phyloP scores from a whole-genome alignment of 2,329 filamentous ascomycete genomes.

The Aspergillus viridinutans region DNA sequence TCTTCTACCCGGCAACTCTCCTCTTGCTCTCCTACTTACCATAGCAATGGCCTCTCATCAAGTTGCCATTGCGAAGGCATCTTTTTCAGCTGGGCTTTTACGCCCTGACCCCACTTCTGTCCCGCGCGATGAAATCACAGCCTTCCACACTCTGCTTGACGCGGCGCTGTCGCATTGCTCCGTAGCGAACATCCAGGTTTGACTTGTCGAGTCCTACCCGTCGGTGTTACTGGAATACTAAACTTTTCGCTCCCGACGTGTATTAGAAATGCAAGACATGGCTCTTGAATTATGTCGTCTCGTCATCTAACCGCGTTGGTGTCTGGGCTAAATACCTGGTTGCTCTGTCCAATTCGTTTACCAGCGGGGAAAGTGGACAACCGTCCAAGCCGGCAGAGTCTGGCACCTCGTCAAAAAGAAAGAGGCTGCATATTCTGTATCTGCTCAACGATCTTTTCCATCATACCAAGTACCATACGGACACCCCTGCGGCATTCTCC shows the following conservation, averaged over 20 bases:
- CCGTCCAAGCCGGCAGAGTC: slow-evolving; percentile 17
- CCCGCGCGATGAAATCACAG: slow-evolving; percentile 63
- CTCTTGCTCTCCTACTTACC: not conserved
- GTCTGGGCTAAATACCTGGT: slow-evolving; percentile 72
- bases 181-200: slow-evolving; percentile 83
- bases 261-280: slow-evolving; percentile 81
- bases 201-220: slow-evolving; percentile 39
- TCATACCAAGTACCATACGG: slow-evolving; percentile 56
- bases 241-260: slow-evolving; percentile 22
- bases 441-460: slow-evolving; percentile 74
- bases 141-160: slow-evolving; percentile 64
- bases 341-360: slow-evolving; percentile 61
- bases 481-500: slow-evolving; percentile 39
- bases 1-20: not conserved
- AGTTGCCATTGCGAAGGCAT: slow-evolving; percentile 72
- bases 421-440: slow-evolving; percentile 71
- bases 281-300: slow-evolving; percentile 68
- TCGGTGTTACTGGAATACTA: slow-evolving; percentile 30
- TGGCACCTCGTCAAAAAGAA: slow-evolving; percentile 58
- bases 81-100: slow-evolving; percentile 69
- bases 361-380: slow-evolving; percentile 20
- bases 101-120: slow-evolving; percentile 69
- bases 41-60: slow-evolving; percentile 61
- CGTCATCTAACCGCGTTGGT: slow-evolving; percentile 61
- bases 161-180: slow-evolving; percentile 67